Evolutionary conservation across 176 grass and related monocot species (phyloP), one percentile per base, ranked within the genome.

Genomic region (Zizania latifolia): DNA sequence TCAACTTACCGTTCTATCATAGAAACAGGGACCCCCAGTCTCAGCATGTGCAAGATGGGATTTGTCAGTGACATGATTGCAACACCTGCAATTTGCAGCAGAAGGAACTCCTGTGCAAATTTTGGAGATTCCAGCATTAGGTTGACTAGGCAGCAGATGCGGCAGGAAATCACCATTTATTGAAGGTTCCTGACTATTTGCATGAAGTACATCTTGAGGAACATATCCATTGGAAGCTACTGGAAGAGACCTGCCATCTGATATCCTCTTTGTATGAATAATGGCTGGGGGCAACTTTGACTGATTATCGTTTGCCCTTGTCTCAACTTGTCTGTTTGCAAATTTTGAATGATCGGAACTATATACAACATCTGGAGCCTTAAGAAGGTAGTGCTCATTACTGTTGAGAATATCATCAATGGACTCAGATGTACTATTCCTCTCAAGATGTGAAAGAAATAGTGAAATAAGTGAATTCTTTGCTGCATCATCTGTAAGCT

Each of bases 391-490:
- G 61, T 89, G 82, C 38, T 90, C 91, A 30, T 70, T 92, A 74
- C 58, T 89, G 57, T 91, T 89, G 65, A 94, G 81, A 60, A 93
- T 80, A 85, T 89, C 87, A 65, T 90, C 89, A 1, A 58, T 48
- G 45, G 84, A 84, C 72, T 84, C 80, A 24, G 72, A 59, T 68
- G 72, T 80, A 62, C 70, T 92, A 65, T 89, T 98, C 68, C 91
- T 86, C 77, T 98, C 94, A 35, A 98, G 94, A 70, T 98, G 91
- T 44, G 94, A 98, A 75, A 98, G 94, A 92, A 98, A 98, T 70
- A 98, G 45, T 73, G 94, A 92, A 43, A 98, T 98, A 45, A 87
- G 70, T 59, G 94, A 91, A 85, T 89, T 94, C 77, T 89, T 97
- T 35, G 86, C 65, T 75, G 88, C 35, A 44, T 89, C 88, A 75